Percentiles rank a stretch among this genome's conserved stretches.
Evolutionary conservation across 257 asterid genomes (phyloP).

Genomic region (Buddleja alternifolia): DNA sequence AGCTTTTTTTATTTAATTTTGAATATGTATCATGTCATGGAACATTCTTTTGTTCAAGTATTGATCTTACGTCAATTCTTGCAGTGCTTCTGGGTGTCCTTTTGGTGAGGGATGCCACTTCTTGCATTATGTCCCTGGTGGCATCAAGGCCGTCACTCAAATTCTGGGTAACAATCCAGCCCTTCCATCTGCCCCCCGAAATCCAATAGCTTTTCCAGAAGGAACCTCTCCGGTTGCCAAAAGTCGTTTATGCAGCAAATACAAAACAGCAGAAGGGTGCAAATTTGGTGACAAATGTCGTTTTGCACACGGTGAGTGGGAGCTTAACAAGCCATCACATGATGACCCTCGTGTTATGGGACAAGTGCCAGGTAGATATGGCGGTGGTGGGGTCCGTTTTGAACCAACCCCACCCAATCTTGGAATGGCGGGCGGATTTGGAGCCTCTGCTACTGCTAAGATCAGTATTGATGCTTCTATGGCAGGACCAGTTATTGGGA

Average conservation of each 20-base stretch:
- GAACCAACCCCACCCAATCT: slow-evolving; percentile 45
- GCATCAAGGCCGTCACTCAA: slow-evolving; percentile 81
- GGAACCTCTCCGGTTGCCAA: slow-evolving; percentile 58
- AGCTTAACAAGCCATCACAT: slow-evolving; percentile 64
- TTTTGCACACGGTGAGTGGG: slow-evolving; percentile 83
- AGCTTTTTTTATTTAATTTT: neutral
- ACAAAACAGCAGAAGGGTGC: slow-evolving; percentile 75
- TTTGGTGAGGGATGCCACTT: slow-evolving; percentile 88
- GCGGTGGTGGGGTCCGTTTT: slow-evolving; percentile 43
- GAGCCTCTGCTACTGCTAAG: slow-evolving; percentile 78
- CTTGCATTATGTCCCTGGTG: slow-evolving; percentile 85
- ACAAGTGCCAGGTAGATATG: slow-evolving; percentile 47
- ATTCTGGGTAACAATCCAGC: slow-evolving; percentile 81
- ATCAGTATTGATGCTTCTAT: slow-evolving; percentile 78
- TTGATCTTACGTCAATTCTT: slow-evolving; percentile 17
- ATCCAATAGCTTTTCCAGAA: slow-evolving; percentile 51
- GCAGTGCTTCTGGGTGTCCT: slow-evolving; percentile 81
- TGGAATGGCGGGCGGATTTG: slow-evolving; percentile 60
- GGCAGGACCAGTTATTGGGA: slow-evolving; percentile 79
- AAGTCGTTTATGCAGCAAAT: slow-evolving; percentile 74
- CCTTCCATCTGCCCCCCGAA: slow-evolving; percentile 55
- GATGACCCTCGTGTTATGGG: slow-evolving; percentile 59
- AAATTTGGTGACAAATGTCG: slow-evolving; percentile 76
- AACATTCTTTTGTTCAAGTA: too few species aligned
- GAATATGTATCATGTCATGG: too few species aligned